phyloP scores from a whole-genome alignment of 768 basidiomycete species.

The Psilocybe sp. region DNA sequence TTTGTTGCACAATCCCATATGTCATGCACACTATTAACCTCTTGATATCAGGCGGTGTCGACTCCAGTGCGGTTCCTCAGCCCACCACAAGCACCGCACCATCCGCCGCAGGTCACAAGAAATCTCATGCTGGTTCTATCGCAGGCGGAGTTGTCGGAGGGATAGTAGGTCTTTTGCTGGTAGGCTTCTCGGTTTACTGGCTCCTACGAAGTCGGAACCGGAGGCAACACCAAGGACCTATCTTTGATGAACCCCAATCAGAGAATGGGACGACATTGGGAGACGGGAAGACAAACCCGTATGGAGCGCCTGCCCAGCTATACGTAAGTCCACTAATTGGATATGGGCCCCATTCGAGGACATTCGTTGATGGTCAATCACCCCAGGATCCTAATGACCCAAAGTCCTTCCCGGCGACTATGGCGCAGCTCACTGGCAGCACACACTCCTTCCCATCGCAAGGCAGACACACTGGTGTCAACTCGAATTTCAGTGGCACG shows the following conservation, averaged over 20 bases:
- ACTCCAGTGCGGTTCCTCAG: neutral
- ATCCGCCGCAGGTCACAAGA: neutral
- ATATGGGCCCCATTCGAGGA: neutral
- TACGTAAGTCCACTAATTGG: neutral
- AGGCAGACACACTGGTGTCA: neutral
- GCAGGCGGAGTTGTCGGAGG: conserved; percentile 25
- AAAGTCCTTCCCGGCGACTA: conserved; percentile 1
- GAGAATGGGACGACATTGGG: too few relatives aligned
- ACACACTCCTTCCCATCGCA: neutral
- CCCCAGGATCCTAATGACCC: conserved; percentile 7
- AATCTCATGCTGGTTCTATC: conserved; percentile 20
- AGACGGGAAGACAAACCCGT: too few relatives aligned
- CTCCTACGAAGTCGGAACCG: conserved; percentile 12
- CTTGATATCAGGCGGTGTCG: too few relatives aligned
- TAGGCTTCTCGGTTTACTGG: conserved; percentile 11
- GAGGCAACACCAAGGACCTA: neutral
- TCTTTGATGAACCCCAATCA: neutral
- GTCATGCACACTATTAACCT: too few relatives aligned
- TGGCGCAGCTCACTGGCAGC: neutral
- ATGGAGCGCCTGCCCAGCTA: neutral
- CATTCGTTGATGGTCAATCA: neutral
- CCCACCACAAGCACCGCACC: neutral
- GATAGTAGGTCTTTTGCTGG: conserved; percentile 17
- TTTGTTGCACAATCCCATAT: too few relatives aligned
- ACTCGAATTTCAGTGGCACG: neutral